Evolutionary conservation across 148 eudicot species (phyloP).

Genomic region (Heliosperma pusillum): DNA sequence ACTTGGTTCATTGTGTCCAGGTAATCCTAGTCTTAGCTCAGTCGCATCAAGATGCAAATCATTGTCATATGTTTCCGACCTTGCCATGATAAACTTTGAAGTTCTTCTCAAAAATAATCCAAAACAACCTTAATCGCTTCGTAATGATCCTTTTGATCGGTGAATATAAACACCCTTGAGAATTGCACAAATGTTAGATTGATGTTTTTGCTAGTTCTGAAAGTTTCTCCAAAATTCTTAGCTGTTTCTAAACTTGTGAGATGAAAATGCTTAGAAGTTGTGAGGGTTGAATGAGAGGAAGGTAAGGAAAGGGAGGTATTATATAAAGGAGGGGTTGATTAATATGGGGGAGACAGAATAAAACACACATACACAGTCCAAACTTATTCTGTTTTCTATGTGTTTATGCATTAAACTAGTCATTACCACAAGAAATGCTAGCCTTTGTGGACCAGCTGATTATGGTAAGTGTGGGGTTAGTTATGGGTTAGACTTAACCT

Average conservation of each 20-base stretch:
- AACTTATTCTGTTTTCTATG: conserved; percentile 33
- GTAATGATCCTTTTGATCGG: background rate
- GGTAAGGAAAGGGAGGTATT: conserved; percentile 14
- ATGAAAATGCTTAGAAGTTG: conserved; percentile 19
- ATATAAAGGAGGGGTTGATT: conserved; percentile 23
- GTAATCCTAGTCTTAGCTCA: conserved; percentile 63
- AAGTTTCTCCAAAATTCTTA: conserved; percentile 7
- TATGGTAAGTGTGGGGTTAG: conserved; percentile 27
- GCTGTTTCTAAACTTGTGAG: conserved; percentile 16
- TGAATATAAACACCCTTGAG: background rate
- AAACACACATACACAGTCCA: conserved; percentile 32
- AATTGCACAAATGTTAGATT: background rate
- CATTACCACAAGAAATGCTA: conserved; percentile 19
- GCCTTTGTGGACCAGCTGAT: conserved; percentile 27
- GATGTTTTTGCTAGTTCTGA: background rate
- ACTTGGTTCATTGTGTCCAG: conserved; percentile 37
- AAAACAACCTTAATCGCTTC: background rate
- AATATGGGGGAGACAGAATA: conserved; percentile 34
- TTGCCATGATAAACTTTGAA: conserved; percentile 30
- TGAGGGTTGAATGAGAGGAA: conserved; percentile 28
- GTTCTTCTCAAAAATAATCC: conserved; percentile 13
- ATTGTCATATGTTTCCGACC: conserved; percentile 24
- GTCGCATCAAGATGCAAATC: conserved; percentile 54
- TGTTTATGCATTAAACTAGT: conserved; percentile 20
- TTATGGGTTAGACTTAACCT: conserved; percentile 22